Evolutionary conservation across 1,139 yeast species (phyloP).

Genomic region (Debaryomyces subglobosus): DNA sequence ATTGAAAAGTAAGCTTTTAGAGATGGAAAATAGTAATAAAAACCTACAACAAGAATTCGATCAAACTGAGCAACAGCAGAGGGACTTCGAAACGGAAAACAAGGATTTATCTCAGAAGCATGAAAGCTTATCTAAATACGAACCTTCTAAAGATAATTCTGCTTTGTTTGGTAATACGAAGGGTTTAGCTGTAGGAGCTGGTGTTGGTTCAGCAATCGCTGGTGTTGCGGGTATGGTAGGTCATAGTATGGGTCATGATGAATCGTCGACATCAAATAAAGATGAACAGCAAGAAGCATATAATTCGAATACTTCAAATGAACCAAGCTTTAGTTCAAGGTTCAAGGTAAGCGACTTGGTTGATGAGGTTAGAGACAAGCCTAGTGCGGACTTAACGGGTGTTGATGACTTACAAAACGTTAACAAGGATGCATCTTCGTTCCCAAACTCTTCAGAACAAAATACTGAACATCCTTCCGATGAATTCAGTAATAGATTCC

Average conservation of each 20-base stretch:
- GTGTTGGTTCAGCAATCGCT: slow-evolving; percentile 30
- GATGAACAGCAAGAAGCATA: slow-evolving; percentile 6
- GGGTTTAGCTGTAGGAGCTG: slow-evolving; percentile 27
- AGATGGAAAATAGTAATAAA: slow-evolving; percentile 28
- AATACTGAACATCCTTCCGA: slow-evolving; percentile 12
- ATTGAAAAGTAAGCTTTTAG: slow-evolving; percentile 32
- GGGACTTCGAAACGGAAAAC: slow-evolving; percentile 39
- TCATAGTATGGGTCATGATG: not conserved
- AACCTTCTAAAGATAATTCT: slow-evolving; percentile 1
- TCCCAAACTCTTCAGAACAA: slow-evolving; percentile 9
- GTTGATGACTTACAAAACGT: slow-evolving; percentile 25
- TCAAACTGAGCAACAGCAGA: slow-evolving; percentile 22
- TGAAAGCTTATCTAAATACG: not conserved
- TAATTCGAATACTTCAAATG: not conserved
- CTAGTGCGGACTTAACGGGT: slow-evolving; percentile 33
- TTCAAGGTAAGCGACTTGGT: slow-evolving; percentile 20
- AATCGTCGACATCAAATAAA: not conserved
- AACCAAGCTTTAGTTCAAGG: not conserved
- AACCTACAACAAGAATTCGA: slow-evolving; percentile 29
- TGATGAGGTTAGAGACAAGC: slow-evolving; percentile 28
- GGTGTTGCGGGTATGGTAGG: slow-evolving; percentile 18
- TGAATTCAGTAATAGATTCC: slow-evolving; percentile 20
- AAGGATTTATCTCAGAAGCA: slow-evolving; percentile 28
- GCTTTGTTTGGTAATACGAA: slow-evolving; percentile 13
- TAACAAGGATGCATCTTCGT: slow-evolving; percentile 8